Evolutionary conservation across 805 yeast species (phyloP).

Genomic region (Nematodospora valgi): DNA sequence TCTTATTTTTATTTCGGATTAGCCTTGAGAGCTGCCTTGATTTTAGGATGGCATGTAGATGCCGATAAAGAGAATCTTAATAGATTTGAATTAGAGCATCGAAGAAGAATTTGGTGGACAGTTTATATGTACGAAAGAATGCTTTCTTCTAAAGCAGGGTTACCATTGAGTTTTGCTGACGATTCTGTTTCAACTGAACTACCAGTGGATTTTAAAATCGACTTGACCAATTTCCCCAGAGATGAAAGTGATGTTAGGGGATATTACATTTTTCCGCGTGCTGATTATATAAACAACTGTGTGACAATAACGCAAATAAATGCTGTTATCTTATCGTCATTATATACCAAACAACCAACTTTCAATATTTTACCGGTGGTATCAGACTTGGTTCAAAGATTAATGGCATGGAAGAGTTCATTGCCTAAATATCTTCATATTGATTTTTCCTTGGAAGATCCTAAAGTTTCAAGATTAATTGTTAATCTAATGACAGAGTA

Average conservation of each 20-base stretch:
- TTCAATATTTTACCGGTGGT: conserved; percentile 73
- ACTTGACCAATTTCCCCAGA: conserved; percentile 32
- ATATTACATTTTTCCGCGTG: conserved; percentile 72
- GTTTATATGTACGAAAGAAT: conserved; percentile 58
- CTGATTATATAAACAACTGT: conserved; percentile 72
- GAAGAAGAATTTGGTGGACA: conserved; percentile 48
- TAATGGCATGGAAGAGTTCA: conserved; percentile 63
- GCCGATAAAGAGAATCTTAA: conserved; percentile 61
- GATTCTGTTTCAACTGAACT: conserved; percentile 76
- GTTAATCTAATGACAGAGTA: conserved; percentile 80
- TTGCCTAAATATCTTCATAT: conserved; percentile 64
- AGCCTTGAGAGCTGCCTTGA: conserved; percentile 67
- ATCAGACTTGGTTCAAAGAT: conserved; percentile 62
- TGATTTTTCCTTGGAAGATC: conserved; percentile 52
- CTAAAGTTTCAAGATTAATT: conserved; percentile 60
- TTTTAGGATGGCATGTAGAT: conserved; percentile 80
- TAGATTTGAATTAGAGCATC: conserved; percentile 52
- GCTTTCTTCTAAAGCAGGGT: conserved; percentile 79
- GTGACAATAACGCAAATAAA: conserved; percentile 77
- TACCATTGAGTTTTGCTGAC: conserved; percentile 75
- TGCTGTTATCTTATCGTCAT: conserved; percentile 63
- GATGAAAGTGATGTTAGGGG: conserved; percentile 53
- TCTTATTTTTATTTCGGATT: conserved; percentile 78
- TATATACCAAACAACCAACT: conserved; percentile 74
- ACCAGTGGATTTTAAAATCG: conserved; percentile 69